Evolutionary conservation across 257 asterid species (phyloP), one percentile per base, ranked within the genome.

Genomic region (Solanum lycopersicoides): DNA sequence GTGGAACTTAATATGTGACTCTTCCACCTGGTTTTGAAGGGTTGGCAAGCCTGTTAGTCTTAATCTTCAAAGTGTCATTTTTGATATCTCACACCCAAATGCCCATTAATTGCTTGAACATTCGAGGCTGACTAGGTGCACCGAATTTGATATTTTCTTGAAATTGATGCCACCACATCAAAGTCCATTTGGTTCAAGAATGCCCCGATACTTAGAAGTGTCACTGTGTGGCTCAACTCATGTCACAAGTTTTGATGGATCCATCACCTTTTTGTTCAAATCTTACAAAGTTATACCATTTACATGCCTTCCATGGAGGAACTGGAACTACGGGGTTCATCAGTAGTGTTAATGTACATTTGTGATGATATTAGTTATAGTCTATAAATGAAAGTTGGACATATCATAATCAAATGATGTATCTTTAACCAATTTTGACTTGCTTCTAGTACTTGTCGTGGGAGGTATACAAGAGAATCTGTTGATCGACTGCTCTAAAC

Each of bases 71-170:
- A 74, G 14, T 75, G 89, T 72, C 5, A 53, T 25, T 9, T 39
- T 89, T 25, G 21, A 34, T 63, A 90, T 35, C 47, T 90, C 37
- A n/a, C 83, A 13, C 82, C 87, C n/a, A 73, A 83, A 7, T 90
- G 90, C 80, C 83, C 13, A 42, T 41, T 28, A 28, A 28, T 28
- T 50, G 7, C 28, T 90, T 83, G 90, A 89, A 50, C 4, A 65
- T 10, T 59, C 87, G 34, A 69, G 30, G 72, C 45, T 88, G 86
- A 23, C 56, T 23, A 68, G 76, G 23, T 87, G 89, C 47, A 6
- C 60, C n/a, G 21, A 16, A 28, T 82, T 89, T 65, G 84, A 85
- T 30, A 88, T 59, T 28, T 28, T 85, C 88, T 10, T 83, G 86
- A 44, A 76, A 3, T 42, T 76, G 83, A 76, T 76, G 83, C 23